phyloP scores from a whole-genome alignment of 257 asterid genomes.

The Solanum arcanum region DNA sequence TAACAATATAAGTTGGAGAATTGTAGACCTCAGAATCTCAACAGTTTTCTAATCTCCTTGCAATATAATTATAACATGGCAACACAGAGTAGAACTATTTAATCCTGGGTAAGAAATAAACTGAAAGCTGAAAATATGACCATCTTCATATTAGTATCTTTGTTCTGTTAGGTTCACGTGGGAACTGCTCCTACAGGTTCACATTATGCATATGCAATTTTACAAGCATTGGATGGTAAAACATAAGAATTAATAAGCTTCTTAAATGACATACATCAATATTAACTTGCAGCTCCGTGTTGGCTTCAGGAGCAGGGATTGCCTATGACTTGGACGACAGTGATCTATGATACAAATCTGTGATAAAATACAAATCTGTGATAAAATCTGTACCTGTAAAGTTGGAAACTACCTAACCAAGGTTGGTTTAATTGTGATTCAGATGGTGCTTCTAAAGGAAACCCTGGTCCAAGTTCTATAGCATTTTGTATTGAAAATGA shows the following conservation, averaged over 20 bases:
- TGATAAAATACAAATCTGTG: no score
- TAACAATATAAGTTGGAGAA: background rate
- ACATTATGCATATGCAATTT: background rate
- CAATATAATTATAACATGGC: background rate
- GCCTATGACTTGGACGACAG: slow-evolving; percentile 1
- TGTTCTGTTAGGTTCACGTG: background rate
- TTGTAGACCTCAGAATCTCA: background rate
- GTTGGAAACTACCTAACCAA: no score
- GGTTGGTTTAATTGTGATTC: no score
- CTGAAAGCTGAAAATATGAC: background rate
- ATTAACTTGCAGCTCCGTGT: slow-evolving; percentile 75
- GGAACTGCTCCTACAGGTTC: background rate
- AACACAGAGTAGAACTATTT: background rate
- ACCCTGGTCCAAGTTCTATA: no score
- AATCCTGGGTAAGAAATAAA: background rate
- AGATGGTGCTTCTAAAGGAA: no score
- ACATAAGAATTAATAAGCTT: background rate
- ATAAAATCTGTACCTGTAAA: no score
- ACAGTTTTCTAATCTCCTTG: background rate
- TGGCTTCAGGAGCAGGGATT: slow-evolving; percentile 77
- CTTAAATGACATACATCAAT: slow-evolving; percentile 47
- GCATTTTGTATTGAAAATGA: no score
- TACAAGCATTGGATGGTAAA: background rate
- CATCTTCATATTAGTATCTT: background rate
- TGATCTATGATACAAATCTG: no score